These are phyloP conservation scores for Malus hybrid DNA, from an alignment of 331 rosid species.

Conservation along the genomic window DNA sequence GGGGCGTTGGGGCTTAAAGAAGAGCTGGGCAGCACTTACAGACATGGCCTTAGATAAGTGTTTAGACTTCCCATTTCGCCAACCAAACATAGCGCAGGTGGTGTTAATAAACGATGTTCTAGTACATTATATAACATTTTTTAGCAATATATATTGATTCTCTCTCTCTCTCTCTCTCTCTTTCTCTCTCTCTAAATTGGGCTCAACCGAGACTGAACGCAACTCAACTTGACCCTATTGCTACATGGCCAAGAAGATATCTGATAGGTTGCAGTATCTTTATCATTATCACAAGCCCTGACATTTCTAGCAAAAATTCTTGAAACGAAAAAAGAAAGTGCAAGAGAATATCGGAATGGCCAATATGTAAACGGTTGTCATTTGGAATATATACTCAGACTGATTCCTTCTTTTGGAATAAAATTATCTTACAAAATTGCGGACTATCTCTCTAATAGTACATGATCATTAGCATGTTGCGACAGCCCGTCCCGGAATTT, in stretches of 20 bases:
- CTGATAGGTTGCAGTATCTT: neutral
- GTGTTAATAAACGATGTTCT: neutral
- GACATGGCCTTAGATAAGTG: constrained; percentile 44
- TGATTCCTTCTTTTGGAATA: constrained; percentile 16
- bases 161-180: no score
- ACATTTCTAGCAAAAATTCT: neutral
- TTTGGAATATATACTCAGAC: constrained; percentile 30
- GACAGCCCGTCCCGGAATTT: no score
- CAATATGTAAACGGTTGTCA: constrained; percentile 9
- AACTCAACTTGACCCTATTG: no score
- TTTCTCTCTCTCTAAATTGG: no score
- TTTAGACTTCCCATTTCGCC: constrained; percentile 23
- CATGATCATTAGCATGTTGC: no score
- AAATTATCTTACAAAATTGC: neutral
- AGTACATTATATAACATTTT: neutral
- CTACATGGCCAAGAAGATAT: no score
- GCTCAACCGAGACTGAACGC: no score
- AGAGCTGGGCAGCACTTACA: constrained; percentile 24
- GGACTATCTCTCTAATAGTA: no score
- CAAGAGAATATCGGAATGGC: constrained; percentile 8
- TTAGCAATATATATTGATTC: neutral
- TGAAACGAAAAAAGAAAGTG: neutral
- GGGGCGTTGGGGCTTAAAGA: no score
- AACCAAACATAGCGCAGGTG: constrained; percentile 45
- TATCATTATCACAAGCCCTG: neutral